Evolutionary conservation across 257 asterid species (phyloP).

Genomic region (Sherardia arvensis): DNA sequence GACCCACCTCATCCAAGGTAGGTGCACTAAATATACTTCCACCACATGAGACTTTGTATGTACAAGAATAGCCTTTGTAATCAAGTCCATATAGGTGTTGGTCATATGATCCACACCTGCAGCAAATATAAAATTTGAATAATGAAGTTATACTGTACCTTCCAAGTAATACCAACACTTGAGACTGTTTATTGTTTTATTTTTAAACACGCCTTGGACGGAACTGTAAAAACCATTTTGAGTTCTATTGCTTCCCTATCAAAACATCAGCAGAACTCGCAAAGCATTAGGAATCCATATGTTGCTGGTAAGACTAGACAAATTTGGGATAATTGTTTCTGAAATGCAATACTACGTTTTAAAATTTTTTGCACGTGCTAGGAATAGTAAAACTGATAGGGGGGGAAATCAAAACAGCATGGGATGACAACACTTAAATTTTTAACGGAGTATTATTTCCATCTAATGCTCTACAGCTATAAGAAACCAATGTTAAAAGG

Average conservation of each 20-base stretch:
- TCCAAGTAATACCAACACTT: not conserved
- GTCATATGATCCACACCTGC: conserved; percentile 97
- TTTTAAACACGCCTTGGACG: too few relatives aligned
- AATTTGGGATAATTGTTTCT: not conserved
- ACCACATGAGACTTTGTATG: conserved; percentile 57
- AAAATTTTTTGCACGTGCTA: not conserved
- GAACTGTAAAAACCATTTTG: not conserved
- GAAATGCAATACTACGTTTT: not conserved
- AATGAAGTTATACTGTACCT: conserved; percentile 7
- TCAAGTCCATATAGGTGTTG: conserved; percentile 83
- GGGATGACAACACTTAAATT: not conserved
- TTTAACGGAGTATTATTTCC: not conserved
- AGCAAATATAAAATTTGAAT: conserved; percentile 11
- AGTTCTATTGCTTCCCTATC: not conserved
- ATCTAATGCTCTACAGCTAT: not conserved
- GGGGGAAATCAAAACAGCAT: not conserved
- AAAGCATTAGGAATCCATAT: not conserved
- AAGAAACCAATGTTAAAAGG: not conserved
- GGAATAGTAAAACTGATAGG: not conserved
- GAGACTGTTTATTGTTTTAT: too few relatives aligned
- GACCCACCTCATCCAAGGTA: conserved; percentile 69
- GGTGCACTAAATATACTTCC: conserved; percentile 95
- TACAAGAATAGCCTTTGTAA: conserved; percentile 56
- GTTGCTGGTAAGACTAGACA: not conserved
- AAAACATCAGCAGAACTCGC: not conserved